Evolutionary conservation across 2,329 filamentous ascomycete species (phyloP).

Genomic region (Fusarium humuli): DNA sequence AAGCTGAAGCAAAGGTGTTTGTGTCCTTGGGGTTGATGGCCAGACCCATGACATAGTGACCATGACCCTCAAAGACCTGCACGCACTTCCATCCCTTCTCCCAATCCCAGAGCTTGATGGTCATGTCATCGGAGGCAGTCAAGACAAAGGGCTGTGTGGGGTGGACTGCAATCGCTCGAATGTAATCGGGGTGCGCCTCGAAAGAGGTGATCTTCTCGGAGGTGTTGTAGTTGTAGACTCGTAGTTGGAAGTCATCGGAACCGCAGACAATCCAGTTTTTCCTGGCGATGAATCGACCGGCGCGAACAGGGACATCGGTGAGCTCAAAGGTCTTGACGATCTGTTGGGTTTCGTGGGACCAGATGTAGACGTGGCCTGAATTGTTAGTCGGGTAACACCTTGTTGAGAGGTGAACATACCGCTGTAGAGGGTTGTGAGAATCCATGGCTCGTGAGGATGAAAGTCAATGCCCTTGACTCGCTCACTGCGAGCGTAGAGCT

Average conservation of each 20-base stretch:
- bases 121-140: constrained; percentile 98
- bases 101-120: constrained; percentile 99
- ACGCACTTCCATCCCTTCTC: constrained; percentile 98
- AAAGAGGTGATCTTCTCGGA: constrained; percentile 98
- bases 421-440: constrained; percentile 95
- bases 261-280: constrained; percentile 99
- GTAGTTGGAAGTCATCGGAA: constrained; percentile 87
- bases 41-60: constrained; percentile 95
- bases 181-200: constrained; percentile 98
- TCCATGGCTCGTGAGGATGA: constrained; percentile 96
- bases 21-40: constrained; percentile 98
- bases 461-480: constrained; percentile 98
- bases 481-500: constrained; percentile 81
- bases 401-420: constrained; percentile 63
- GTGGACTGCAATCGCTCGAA: constrained; percentile 95
- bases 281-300: constrained; percentile 93
- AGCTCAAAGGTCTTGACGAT: constrained; percentile 99
- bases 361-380: constrained; percentile 95
- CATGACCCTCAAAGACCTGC: constrained; percentile 95
- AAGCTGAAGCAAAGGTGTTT: constrained; percentile 91
- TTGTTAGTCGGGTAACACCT: constrained; percentile 11
- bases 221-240: constrained; percentile 99
- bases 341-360: constrained; percentile 96
- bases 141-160: constrained; percentile 95
- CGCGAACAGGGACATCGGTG: constrained; percentile 96